Percentiles rank a stretch among this genome's conserved stretches.
Conservation (phyloP, 176 grass and related monocot species). For the Ampelocalamus luodianensis region DNA sequence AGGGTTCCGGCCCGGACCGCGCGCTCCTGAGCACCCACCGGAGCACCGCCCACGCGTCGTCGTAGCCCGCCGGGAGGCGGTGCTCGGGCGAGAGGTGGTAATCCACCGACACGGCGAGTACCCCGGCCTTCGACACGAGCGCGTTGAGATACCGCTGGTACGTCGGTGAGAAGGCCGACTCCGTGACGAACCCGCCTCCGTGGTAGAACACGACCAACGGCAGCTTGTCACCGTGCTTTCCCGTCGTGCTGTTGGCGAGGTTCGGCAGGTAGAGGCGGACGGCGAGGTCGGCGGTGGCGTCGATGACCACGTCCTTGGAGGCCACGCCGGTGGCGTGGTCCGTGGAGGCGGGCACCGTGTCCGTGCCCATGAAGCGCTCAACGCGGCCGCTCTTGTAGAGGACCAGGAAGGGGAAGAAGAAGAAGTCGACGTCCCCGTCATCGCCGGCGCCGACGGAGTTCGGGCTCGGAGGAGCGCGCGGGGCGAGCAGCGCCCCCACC, state of each 20-base stretch:
- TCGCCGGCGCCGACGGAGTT: not conserved
- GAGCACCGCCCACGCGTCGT: constrained; percentile 64
- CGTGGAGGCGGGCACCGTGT: constrained; percentile 52
- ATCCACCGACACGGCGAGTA: constrained; percentile 58
- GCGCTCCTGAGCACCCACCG: constrained; percentile 49
- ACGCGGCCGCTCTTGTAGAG: constrained; percentile 71
- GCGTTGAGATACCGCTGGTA: constrained; percentile 74
- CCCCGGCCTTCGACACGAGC: constrained; percentile 50
- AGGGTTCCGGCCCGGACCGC: constrained; percentile 45
- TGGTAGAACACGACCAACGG: constrained; percentile 73
- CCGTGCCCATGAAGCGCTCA: constrained; percentile 52
- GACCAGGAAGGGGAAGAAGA: constrained; percentile 60
- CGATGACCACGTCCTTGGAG: constrained; percentile 50
- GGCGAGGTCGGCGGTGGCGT: constrained; percentile 39
- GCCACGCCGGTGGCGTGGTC: constrained; percentile 58
- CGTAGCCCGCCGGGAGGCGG: constrained; percentile 50
- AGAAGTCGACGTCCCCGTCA: constrained; percentile 50
- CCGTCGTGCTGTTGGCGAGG: constrained; percentile 14
- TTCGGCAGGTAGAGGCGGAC: constrained; percentile 64
- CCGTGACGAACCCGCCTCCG: constrained; percentile 67
- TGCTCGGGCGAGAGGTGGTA: constrained; percentile 74
- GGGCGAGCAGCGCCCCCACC: constrained; percentile 29
- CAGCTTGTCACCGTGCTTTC: not conserved
- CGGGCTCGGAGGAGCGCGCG: not conserved
- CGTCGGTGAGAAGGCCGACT: constrained; percentile 62